Percentiles rank a stretch among this genome's conserved stretches.
These are phyloP conservation scores for Erodium trifolium DNA, from an alignment of 441 rosid species.

Conservation along the genomic window DNA sequence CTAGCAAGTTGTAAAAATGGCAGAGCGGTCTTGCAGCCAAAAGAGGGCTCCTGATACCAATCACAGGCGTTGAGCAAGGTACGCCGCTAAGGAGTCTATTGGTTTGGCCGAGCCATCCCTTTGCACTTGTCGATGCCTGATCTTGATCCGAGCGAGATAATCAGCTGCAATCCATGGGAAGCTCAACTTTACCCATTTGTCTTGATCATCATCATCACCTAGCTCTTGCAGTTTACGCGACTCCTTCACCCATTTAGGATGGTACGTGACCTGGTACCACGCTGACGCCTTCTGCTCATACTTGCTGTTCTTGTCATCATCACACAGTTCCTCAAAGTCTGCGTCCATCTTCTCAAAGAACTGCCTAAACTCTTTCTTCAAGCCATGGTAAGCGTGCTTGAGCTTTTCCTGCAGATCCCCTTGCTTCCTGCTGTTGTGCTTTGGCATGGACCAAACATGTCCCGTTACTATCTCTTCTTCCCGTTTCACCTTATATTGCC, in stretches of 20 bases:
- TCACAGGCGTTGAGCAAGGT: slow-evolving; percentile 58
- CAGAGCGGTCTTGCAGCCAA: slow-evolving; percentile 78
- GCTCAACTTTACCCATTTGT: slow-evolving; percentile 42
- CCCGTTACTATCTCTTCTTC: slow-evolving; percentile 94
- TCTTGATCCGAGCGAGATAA: slow-evolving; percentile 74
- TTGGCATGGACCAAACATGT: slow-evolving; percentile 89
- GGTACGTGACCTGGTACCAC: slow-evolving; percentile 83
- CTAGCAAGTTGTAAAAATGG: slow-evolving; percentile 21
- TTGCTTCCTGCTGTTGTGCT: slow-evolving; percentile 49
- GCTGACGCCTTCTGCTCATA: slow-evolving; percentile 84
- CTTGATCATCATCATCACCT: slow-evolving; percentile 21
- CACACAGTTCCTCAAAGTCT: slow-evolving; percentile 37
- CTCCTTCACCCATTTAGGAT: slow-evolving; percentile 58
- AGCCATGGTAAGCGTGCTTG: slow-evolving; percentile 50
- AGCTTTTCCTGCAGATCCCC: slow-evolving; percentile 71
- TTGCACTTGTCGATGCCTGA: slow-evolving; percentile 27
- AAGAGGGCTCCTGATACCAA: neutral
- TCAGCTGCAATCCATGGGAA: slow-evolving; percentile 90
- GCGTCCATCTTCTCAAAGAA: slow-evolving; percentile 41
- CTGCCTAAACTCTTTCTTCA: slow-evolving; percentile 67
- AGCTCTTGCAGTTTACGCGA: slow-evolving; percentile 39
- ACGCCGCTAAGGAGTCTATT: slow-evolving; percentile 48
- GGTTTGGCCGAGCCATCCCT: slow-evolving; percentile 46
- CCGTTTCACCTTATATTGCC: slow-evolving; percentile 65
- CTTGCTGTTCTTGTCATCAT: slow-evolving; percentile 45